These are phyloP conservation scores for Dissophora globulifera DNA, from an alignment of 192 early-diverging fungal genomes.

Conservation along the genomic window DNA sequence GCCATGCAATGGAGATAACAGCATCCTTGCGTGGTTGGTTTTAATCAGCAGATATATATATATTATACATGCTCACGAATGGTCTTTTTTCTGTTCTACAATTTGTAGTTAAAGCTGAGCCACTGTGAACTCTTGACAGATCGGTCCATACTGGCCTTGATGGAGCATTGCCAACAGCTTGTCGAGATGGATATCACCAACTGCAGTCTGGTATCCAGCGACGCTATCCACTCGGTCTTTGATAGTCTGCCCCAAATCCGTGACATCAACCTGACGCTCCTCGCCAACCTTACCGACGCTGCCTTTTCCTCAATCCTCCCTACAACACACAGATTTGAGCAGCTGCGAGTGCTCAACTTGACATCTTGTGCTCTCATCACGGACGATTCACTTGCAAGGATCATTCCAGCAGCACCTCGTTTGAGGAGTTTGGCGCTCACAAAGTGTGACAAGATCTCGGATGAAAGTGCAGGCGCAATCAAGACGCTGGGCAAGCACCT, in stretches of 20 bases:
- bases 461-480: conserved; percentile 57
- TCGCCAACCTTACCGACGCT: conserved; percentile 44
- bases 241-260: conserved; percentile 57
- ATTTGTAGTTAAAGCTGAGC: conserved; percentile 64
- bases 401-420: conserved; percentile 61
- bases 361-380: conserved; percentile 57
- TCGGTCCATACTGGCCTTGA: conserved; percentile 56
- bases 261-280: conserved; percentile 60
- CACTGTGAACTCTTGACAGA: conserved; percentile 61
- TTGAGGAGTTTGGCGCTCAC: conserved; percentile 63
- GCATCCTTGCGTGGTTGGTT: no score
- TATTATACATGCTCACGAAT: background rate
- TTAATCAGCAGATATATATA: no score
- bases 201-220: conserved; percentile 58
- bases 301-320: conserved; percentile 50
- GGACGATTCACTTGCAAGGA: conserved; percentile 52
- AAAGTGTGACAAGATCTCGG: conserved; percentile 67
- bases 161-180: conserved; percentile 58
- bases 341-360: conserved; percentile 64
- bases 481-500: conserved; percentile 63
- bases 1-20: no score
- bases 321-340: conserved; percentile 51
- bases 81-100: background rate
- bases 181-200: conserved; percentile 67
- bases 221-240: conserved; percentile 56